These are phyloP conservation scores for Trichothecium sympodiale DNA, from an alignment of 2,329 filamentous ascomycete genomes.

Conservation along the genomic window DNA sequence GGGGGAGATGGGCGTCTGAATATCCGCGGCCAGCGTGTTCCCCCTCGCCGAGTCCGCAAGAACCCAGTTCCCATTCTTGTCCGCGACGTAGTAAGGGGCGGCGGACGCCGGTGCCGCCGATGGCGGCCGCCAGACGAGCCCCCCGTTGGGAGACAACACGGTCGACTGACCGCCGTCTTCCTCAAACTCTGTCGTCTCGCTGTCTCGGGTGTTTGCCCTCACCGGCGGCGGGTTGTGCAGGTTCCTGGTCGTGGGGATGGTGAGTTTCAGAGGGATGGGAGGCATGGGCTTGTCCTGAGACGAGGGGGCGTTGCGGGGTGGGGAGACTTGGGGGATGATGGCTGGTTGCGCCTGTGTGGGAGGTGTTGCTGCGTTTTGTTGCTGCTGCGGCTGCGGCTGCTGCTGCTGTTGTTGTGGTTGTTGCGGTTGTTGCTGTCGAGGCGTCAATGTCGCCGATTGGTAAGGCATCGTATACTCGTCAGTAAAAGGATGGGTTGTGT, in stretches of 20 bases:
- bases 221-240: slow-evolving; percentile 3
- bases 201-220: slow-evolving; percentile 20
- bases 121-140: slow-evolving; percentile 40
- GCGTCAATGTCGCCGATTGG: not conserved
- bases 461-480: not conserved
- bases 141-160: slow-evolving; percentile 16
- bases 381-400: slow-evolving; percentile 5
- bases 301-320: not conserved
- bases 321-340: too few species aligned
- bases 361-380: not conserved
- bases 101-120: slow-evolving; percentile 32
- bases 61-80: slow-evolving; percentile 43
- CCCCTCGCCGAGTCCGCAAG: slow-evolving; percentile 24
- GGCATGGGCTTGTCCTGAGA: slow-evolving; percentile 3
- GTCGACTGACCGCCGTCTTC: slow-evolving; percentile 32
- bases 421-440: slow-evolving; percentile 5
- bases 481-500: not conserved
- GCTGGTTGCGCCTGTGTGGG: not conserved
- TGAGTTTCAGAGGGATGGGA: slow-evolving; percentile 14
- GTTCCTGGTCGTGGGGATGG: slow-evolving; percentile 13
- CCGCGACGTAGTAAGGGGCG: slow-evolving; percentile 36
- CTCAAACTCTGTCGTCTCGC: slow-evolving; percentile 41
- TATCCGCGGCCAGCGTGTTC: not conserved
- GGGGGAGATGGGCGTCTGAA: slow-evolving; percentile 2
- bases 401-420: slow-evolving; percentile 5